Evolutionary conservation across 257 asterid species (phyloP).

Genomic region (Nicotiana knightiana): DNA sequence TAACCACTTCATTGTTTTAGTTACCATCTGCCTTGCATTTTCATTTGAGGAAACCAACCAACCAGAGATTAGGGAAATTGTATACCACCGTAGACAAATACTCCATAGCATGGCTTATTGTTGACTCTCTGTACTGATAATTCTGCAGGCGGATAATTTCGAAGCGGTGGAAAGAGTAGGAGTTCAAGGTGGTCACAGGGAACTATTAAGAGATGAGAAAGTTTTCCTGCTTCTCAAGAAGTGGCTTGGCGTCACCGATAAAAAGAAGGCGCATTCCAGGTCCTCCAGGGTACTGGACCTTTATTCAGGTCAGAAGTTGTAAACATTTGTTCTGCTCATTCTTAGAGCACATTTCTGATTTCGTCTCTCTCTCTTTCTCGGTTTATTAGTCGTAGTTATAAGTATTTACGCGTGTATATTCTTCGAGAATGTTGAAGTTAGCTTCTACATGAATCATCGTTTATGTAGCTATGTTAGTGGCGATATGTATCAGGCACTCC

Average conservation of each 20-base stretch:
- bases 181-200: slow-evolving; percentile 55
- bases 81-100: background rate
- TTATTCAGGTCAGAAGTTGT: background rate
- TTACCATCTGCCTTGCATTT: background rate
- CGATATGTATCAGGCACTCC: background rate
- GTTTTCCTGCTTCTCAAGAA: slow-evolving; percentile 51
- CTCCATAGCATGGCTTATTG: background rate
- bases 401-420: background rate
- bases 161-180: slow-evolving; percentile 80
- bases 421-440: background rate
- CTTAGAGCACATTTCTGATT: background rate
- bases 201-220: slow-evolving; percentile 35
- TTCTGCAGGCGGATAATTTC: slow-evolving; percentile 60
- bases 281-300: slow-evolving; percentile 53
- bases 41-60: background rate
- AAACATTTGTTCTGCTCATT: background rate
- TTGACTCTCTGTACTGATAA: background rate
- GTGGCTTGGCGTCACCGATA: slow-evolving; percentile 59
- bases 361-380: background rate
- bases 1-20: background rate
- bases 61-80: background rate
- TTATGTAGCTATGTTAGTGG: background rate
- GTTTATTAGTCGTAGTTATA: background rate
- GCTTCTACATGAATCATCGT: background rate
- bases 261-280: slow-evolving; percentile 27